Conservation (phyloP, 108 stramenopile species). For the Cyclotella atomus region DNA sequence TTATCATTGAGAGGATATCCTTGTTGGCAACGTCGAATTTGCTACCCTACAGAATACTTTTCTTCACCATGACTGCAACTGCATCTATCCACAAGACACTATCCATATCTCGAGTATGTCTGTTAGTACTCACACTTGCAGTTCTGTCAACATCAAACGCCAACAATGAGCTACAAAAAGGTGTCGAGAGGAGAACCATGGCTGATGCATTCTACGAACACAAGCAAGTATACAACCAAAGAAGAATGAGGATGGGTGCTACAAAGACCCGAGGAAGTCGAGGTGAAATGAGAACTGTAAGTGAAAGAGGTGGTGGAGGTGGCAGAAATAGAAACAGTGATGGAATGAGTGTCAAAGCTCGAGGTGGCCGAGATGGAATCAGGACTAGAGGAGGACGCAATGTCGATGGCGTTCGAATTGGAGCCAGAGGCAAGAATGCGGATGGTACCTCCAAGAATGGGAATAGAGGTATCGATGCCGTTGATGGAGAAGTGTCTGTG, state of each 20-base stretch:
- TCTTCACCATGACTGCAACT: not conserved
- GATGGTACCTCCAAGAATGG: too few species aligned
- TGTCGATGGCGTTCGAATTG: too few species aligned
- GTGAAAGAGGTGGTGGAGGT: not conserved
- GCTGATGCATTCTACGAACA: not conserved
- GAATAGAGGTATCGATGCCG: too few species aligned
- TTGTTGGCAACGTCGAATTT: not conserved
- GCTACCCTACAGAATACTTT: not conserved
- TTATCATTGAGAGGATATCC: not conserved
- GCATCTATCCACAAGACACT: not conserved
- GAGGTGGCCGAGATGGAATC: not conserved
- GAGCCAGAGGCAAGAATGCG: too few species aligned
- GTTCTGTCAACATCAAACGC: not conserved
- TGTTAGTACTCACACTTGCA: not conserved
- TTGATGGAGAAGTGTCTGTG: too few species aligned
- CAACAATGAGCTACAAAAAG: not conserved
- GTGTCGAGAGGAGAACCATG: not conserved
- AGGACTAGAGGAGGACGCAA: not conserved
- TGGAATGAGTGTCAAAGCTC: not conserved
- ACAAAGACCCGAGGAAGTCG: not conserved
- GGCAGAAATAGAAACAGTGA: not conserved
- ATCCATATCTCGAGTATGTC: not conserved
- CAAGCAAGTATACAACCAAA: not conserved
- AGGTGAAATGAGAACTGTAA: not conserved
- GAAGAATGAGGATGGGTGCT: slow-evolving; percentile 1